A percentile compares a stretch with the other conserved stretches of the same genome.
Evolutionary conservation across 768 basidiomycete species (phyloP).

Genomic region (Trametes gibbosa): DNA sequence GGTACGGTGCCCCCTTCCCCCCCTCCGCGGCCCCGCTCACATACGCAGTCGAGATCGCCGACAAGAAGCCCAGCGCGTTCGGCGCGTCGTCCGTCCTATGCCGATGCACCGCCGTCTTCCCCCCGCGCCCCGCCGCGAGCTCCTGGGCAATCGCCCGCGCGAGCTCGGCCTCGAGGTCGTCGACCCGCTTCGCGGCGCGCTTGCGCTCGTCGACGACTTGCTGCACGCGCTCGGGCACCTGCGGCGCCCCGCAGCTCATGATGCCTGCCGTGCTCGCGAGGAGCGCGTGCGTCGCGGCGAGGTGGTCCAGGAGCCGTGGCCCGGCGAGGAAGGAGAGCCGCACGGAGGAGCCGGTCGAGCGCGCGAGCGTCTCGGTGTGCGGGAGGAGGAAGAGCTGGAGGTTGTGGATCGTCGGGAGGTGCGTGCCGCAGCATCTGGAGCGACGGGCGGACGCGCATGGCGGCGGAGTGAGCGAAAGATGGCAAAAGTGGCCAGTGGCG

Average conservation of each 20-base stretch:
- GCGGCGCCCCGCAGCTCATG: constrained; percentile 65
- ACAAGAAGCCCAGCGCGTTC: constrained; percentile 59
- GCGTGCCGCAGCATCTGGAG: constrained; percentile 84
- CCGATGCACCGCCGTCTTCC: constrained; percentile 40
- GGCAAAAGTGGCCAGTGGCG: neutral
- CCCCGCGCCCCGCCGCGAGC: constrained; percentile 21
- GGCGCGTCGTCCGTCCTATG: constrained; percentile 61
- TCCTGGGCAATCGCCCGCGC: constrained; percentile 47
- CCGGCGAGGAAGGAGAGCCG: constrained; percentile 85
- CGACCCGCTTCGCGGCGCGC: constrained; percentile 62
- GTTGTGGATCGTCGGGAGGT: constrained; percentile 73
- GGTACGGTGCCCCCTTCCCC: constrained; percentile 30
- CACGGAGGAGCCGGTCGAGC: constrained; percentile 58
- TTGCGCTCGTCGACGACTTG: constrained; percentile 68
- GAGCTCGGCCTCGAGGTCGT: constrained; percentile 67
- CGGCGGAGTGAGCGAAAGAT: neutral
- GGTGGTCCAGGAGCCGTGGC: constrained; percentile 64
- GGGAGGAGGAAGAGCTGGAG: constrained; percentile 71
- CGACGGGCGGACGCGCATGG: too few species aligned
- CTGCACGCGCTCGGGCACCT: constrained; percentile 65
- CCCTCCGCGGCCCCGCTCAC: constrained; percentile 18
- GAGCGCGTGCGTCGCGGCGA: constrained; percentile 54
- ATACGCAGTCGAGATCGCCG: constrained; percentile 52
- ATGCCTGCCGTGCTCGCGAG: constrained; percentile 55
- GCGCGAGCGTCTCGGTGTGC: constrained; percentile 62